Conservation (phyloP, 345 rosid genomes). For the Laguncularia racemosa region DNA sequence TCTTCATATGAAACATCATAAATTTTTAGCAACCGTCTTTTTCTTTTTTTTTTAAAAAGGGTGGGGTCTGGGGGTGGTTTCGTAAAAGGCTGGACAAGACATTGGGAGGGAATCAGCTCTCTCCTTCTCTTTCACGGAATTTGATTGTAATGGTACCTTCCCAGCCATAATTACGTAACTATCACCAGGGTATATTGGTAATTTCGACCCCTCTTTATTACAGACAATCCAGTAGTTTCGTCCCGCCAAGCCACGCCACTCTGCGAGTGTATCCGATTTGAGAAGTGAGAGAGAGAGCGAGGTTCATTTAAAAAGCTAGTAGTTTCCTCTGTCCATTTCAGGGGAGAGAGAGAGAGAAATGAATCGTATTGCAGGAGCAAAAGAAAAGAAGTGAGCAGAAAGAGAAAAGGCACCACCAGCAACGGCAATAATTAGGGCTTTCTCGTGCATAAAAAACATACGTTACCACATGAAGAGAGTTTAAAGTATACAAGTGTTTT, state of each 20-base stretch:
- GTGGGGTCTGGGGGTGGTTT: too few species aligned
- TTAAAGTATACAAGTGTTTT: not conserved
- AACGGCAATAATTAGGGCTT: not conserved
- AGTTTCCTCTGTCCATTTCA: not conserved
- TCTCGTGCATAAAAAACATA: too few species aligned
- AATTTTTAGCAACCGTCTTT: too few species aligned
- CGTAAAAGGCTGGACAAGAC: too few species aligned
- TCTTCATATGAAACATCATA: too few species aligned
- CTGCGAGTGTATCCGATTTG: too few species aligned
- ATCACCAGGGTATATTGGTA: conserved; percentile 16
- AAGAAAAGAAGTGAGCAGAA: not conserved
- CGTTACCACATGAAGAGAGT: too few species aligned
- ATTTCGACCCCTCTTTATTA: not conserved
- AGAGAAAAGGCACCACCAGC: too few species aligned
- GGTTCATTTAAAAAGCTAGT: too few species aligned
- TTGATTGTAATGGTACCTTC: conserved; percentile 3
- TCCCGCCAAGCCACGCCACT: not conserved
- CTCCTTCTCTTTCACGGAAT: conserved; percentile 10
- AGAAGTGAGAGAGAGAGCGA: too few species aligned
- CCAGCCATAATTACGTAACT: not conserved
- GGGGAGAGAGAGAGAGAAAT: conserved; percentile 5
- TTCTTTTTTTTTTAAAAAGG: too few species aligned
- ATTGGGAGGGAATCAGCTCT: too few species aligned
- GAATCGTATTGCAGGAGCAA: conserved; percentile 1
- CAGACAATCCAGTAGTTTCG: conserved; percentile 8